Conservation (phyloP, 2,329 filamentous ascomycete species). For the Leptographium galeiforme region DNA sequence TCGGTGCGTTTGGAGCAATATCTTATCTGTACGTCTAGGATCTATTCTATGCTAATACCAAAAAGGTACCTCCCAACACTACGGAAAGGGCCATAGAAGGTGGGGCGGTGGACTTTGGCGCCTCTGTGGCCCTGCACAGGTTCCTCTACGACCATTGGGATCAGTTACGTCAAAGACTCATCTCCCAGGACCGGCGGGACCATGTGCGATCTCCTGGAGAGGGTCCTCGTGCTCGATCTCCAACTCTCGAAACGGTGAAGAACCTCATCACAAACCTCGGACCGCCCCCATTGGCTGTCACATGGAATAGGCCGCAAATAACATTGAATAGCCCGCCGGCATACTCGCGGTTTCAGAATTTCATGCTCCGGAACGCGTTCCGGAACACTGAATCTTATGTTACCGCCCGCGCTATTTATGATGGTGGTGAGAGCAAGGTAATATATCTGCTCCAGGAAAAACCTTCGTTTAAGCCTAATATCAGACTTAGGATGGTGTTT, state of each 20-base stretch:
- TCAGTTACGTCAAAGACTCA: constrained; percentile 50
- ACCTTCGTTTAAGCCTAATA: not conserved
- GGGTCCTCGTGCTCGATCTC: constrained; percentile 34
- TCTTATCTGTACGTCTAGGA: not conserved
- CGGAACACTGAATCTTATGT: constrained; percentile 50
- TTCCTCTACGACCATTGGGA: constrained; percentile 64
- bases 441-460: not conserved
- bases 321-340: constrained; percentile 47
- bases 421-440: constrained; percentile 57
- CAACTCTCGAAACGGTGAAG: constrained; percentile 45
- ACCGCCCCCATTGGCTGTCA: constrained; percentile 53
- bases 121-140: constrained; percentile 54
- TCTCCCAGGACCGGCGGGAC: constrained; percentile 44
- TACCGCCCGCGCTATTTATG: constrained; percentile 53
- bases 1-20: constrained; percentile 32
- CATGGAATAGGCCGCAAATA: constrained; percentile 56
- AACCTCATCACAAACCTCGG: constrained; percentile 53
- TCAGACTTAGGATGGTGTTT: constrained; percentile 41
- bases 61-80: constrained; percentile 33
- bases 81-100: constrained; percentile 25
- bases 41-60: constrained; percentile 7
- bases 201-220: constrained; percentile 42
- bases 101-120: constrained; percentile 55
- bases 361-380: constrained; percentile 58
- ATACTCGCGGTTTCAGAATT: constrained; percentile 58